Conservation (phyloP, 768 basidiomycete species). For the Inosperma sp. region DNA sequence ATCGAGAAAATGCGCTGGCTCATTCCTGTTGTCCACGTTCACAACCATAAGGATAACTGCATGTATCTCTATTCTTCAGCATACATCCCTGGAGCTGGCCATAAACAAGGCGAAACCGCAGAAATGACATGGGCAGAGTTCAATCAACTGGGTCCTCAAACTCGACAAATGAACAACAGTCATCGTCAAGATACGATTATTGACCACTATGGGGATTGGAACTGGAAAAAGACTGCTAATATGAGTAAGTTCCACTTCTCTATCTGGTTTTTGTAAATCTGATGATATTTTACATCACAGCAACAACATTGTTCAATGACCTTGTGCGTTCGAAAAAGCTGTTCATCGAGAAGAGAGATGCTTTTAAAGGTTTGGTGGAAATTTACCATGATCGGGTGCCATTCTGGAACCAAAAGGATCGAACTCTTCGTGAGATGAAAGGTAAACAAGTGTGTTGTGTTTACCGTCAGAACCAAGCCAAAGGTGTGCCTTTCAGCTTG, state of each 20-base stretch:
- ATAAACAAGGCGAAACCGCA: no score
- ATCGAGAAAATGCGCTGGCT: conserved; percentile 10
- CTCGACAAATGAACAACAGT: no score
- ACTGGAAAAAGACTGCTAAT: no score
- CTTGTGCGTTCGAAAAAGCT: neutral
- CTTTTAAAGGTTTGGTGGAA: neutral
- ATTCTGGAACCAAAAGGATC: conserved; percentile 3
- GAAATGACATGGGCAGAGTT: conserved; percentile 20
- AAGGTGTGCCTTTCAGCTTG: conserved; percentile 8
- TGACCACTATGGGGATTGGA: conserved; percentile 21
- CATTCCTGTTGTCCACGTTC: conserved; percentile 22
- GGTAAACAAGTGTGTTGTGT: conserved; percentile 5
- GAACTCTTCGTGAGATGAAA: neutral
- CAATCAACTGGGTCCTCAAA: conserved; percentile 19
- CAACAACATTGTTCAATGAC: neutral
- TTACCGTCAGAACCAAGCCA: conserved; percentile 9
- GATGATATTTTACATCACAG: neutral
- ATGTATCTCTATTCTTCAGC: conserved; percentile 21
- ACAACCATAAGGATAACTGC: conserved; percentile 26
- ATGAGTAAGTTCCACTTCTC: conserved; percentile 10
- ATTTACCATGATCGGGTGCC: neutral
- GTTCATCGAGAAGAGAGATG: neutral
- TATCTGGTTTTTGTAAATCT: neutral
- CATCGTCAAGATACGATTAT: conserved; percentile 21
- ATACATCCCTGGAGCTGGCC: conserved; percentile 15